Percentiles rank a stretch among this genome's conserved stretches.
Evolutionary conservation across 441 rosid genomes (phyloP).

Genomic region (Jatropha multifida): DNA sequence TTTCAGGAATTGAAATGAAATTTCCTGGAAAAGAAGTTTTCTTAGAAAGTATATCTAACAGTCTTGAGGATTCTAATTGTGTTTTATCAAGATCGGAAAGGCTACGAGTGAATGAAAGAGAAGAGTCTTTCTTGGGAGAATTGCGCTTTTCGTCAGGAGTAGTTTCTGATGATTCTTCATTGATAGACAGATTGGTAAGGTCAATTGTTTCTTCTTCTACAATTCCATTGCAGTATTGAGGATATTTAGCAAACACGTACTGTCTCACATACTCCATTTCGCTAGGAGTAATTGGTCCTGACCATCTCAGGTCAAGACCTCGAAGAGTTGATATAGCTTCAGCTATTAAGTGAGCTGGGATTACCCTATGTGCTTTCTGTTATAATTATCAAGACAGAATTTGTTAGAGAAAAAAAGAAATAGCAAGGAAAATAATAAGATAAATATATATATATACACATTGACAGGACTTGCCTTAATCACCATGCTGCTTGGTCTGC

Average conservation of each 20-base stretch:
- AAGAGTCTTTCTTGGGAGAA: conserved; percentile 37
- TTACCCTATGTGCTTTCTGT: conserved; percentile 51
- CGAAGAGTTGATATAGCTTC: conserved; percentile 63
- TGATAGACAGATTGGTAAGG: conserved; percentile 34
- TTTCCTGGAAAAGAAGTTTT: conserved; percentile 57
- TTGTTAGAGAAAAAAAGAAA: not conserved
- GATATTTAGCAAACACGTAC: conserved; percentile 59
- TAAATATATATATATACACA: too few relatives aligned
- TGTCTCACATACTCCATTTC: conserved; percentile 67
- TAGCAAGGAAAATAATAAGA: not conserved
- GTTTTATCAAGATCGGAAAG: conserved; percentile 45
- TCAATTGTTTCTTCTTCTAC: conserved; percentile 35
- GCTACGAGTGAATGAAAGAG: conserved; percentile 34
- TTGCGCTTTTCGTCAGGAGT: conserved; percentile 30
- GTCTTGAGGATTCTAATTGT: conserved; percentile 53
- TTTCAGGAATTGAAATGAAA: conserved; percentile 67
- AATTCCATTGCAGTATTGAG: conserved; percentile 55
- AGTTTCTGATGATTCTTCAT: conserved; percentile 42
- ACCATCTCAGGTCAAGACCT: conserved; percentile 66
- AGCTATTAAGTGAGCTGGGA: conserved; percentile 63
- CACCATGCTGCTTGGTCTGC: conserved; percentile 63
- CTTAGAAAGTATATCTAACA: conserved; percentile 51
- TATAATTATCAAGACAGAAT: not conserved
- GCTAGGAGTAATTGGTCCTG: conserved; percentile 61
- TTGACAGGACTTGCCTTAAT: conserved; percentile 43